Percentiles rank a stretch among this genome's conserved stretches.
These are phyloP conservation scores for Pseudocercospora macadamiae DNA, from an alignment of 2,329 filamentous ascomycete species.

Conservation along the genomic window DNA sequence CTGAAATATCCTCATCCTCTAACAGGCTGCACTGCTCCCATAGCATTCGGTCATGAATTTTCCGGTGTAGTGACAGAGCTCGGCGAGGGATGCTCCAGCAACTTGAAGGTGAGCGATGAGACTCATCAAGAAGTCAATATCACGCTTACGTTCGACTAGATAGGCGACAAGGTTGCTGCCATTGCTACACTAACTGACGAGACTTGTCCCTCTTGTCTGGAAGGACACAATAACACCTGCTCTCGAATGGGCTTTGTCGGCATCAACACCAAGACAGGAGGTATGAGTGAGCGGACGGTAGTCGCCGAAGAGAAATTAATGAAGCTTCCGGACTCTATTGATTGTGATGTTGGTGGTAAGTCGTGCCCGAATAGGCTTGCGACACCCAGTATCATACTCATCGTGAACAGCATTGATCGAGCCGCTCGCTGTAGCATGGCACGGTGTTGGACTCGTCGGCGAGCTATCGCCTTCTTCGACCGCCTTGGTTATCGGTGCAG, in stretches of 20 bases:
- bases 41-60: constrained; percentile 17
- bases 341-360: constrained; percentile 18
- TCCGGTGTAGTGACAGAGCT: constrained; percentile 9
- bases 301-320: constrained; percentile 10
- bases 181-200: constrained; percentile 17
- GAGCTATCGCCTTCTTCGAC: background rate
- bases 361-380: no score
- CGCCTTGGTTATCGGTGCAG: constrained; percentile 15
- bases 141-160: background rate
- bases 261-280: constrained; percentile 15
- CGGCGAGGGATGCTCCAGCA: constrained; percentile 9
- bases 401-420: constrained; percentile 7
- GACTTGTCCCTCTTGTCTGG: constrained; percentile 10
- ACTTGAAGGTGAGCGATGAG: constrained; percentile 5
- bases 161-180: constrained; percentile 17
- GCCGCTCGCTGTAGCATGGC: constrained; percentile 16
- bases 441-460: constrained; percentile 3
- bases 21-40: constrained; percentile 8
- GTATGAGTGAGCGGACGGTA: constrained; percentile 14
- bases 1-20: constrained; percentile 15
- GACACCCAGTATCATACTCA: no score
- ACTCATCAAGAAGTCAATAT: background rate
- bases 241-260: constrained; percentile 10
- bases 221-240: constrained; percentile 12
- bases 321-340: constrained; percentile 13